Percentiles rank a stretch among this genome's conserved stretches.
phyloP scores from a whole-genome alignment of 768 basidiomycete species.

The Xerocomellus intermedius region DNA sequence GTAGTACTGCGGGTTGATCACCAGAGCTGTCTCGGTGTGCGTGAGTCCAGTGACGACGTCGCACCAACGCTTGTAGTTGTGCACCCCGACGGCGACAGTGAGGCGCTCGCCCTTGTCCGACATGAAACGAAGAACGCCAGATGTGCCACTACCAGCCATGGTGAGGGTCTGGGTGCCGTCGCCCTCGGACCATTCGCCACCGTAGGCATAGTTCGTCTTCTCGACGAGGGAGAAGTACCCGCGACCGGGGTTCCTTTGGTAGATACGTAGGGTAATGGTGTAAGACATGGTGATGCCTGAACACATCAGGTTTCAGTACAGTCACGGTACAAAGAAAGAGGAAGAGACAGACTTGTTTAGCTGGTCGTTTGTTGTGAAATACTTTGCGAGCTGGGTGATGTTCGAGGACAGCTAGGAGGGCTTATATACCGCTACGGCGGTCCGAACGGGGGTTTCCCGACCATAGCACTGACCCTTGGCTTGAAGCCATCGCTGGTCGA shows the following conservation, averaged over 20 bases:
- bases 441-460: background rate
- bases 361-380: background rate
- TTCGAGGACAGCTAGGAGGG: background rate
- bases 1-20: slow-evolving; percentile 33
- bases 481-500: background rate
- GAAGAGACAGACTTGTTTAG: slow-evolving; percentile 2
- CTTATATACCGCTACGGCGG: too few species aligned
- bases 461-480: background rate
- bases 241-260: slow-evolving; percentile 2
- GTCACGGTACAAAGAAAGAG: background rate
- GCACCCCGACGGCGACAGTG: slow-evolving; percentile 37
- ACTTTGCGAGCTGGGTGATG: background rate
- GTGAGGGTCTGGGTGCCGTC: slow-evolving; percentile 27
- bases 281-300: slow-evolving; percentile 9
- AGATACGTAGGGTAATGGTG: background rate
- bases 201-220: slow-evolving; percentile 5
- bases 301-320: background rate
- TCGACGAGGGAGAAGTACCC: slow-evolving; percentile 3
- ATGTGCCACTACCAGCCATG: slow-evolving; percentile 41
- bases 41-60: slow-evolving; percentile 39
- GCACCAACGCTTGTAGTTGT: slow-evolving; percentile 41
- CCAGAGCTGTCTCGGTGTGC: too few species aligned
- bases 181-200: slow-evolving; percentile 30
- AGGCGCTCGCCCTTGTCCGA: slow-evolving; percentile 31
- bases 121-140: slow-evolving; percentile 36